Evolutionary conservation across 2,329 filamentous ascomycete genomes (phyloP), one percentile per base, ranked within the genome.

Genomic region (Fusarium sp.): DNA sequence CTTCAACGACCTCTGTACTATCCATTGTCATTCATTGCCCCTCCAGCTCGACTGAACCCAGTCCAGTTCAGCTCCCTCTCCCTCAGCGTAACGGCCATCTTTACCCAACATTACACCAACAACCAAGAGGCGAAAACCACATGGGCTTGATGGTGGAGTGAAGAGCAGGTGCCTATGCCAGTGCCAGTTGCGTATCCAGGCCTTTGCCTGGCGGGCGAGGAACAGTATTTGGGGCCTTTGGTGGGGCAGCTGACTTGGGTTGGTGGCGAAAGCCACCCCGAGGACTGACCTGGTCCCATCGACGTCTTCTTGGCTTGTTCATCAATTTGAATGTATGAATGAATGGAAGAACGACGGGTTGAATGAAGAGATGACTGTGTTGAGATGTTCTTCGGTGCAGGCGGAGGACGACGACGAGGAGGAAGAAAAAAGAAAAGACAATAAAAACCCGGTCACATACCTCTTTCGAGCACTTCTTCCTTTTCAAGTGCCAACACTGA

Each of bases 211-310:
- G 45, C 44, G 51, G 61, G 52, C 61, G 54, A 66, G 42, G 56
- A 66, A 58, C 59, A 68, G 66, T 63, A 54, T 72, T 67, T 55
- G 62, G 70, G 40, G 70, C 64, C 66, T 73, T 61, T 74, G 68
- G 75, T 78, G 76, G 76, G 72, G 75, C 76, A 77, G 74, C 76
- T 79, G 77, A 78, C 76, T 78, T 75, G 69, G 70, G 57, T 70
- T 63, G 70, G 76, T 77, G 76, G 76, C 76, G 58, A 76, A 75
- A 76, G 73, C 73, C 74, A 72, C 73, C 52, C 71, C 66, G 68
- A 71, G 43, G 53, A 66, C 49, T 54, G 63, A 49, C 59, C 56
- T 66, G 64, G 63, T 52, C 54, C 56, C 53, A 43, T 56, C 45
- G 51, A 42, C 29, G 40, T 65, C 53, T 29, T 59, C 52, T 65